Conservation (phyloP, 2,329 filamentous ascomycete species). For the Arthrobotrys conoides region DNA sequence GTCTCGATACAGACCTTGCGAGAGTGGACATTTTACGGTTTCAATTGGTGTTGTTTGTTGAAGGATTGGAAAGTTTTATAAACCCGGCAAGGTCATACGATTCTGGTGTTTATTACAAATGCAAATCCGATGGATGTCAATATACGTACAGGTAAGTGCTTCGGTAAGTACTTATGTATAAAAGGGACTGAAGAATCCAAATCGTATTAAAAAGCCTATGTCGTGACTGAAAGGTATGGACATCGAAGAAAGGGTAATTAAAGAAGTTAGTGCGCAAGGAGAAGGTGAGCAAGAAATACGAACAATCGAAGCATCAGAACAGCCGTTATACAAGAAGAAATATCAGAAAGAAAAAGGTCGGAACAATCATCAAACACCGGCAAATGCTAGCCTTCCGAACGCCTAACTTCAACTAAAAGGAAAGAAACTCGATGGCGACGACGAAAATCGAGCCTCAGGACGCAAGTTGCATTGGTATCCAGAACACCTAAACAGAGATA, state of each 20-base stretch:
- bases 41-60: slow-evolving; percentile 50
- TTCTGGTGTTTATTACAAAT: slow-evolving; percentile 37
- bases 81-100: slow-evolving; percentile 42
- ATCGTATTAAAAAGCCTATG: slow-evolving; percentile 50
- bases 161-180: too few relatives aligned
- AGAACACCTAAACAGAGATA: slow-evolving; percentile 34
- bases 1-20: slow-evolving; percentile 45
- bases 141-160: too few relatives aligned
- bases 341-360: slow-evolving; percentile 14
- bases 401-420: slow-evolving; percentile 42
- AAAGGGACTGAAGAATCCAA: slow-evolving; percentile 3
- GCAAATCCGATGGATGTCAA: slow-evolving; percentile 5
- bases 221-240: slow-evolving; percentile 41
- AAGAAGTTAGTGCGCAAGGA: slow-evolving; percentile 42
- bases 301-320: slow-evolving; percentile 46
- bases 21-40: slow-evolving; percentile 43
- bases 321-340: slow-evolving; percentile 47
- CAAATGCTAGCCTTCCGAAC: slow-evolving; percentile 58
- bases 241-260: slow-evolving; percentile 45
- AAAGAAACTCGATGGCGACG: slow-evolving; percentile 29
- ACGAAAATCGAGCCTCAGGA: slow-evolving; percentile 21
- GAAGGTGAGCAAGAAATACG: slow-evolving; percentile 36
- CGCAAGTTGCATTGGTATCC: slow-evolving; percentile 22
- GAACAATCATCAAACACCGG: slow-evolving; percentile 57
- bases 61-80: slow-evolving; percentile 38